phyloP scores from a whole-genome alignment of 805 yeast genomes.

The Cyberlindnera saturnus region DNA sequence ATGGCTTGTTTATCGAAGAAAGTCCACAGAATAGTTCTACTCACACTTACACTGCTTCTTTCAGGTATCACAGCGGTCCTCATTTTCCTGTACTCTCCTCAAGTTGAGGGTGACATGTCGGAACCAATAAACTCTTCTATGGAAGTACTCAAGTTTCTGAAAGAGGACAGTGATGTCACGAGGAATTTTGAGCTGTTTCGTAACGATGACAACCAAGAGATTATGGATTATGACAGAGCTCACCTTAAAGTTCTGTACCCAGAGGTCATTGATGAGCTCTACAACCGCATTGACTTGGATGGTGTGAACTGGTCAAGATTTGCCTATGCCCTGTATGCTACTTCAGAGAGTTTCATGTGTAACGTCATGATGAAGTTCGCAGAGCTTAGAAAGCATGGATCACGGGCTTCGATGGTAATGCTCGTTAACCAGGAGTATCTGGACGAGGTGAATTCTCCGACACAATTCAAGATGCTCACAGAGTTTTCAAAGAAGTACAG shows the following conservation, averaged over 20 bases:
- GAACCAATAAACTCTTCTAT: too few species aligned
- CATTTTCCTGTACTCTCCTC: too few species aligned
- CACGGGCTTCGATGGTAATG: constrained; percentile 42
- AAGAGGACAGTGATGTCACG: too few species aligned
- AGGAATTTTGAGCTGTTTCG: too few species aligned
- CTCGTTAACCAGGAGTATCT: constrained; percentile 30
- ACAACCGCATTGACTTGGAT: constrained; percentile 13
- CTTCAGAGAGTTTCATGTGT: constrained; percentile 44
- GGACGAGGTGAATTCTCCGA: constrained; percentile 12
- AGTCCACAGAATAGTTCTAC: too few species aligned
- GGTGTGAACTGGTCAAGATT: constrained; percentile 34
- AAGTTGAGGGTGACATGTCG: too few species aligned
- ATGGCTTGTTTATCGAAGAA: too few species aligned
- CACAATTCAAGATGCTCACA: constrained; percentile 8
- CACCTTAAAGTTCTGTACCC: constrained; percentile 20
- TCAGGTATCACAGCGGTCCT: too few species aligned
- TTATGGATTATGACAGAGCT: constrained; percentile 18
- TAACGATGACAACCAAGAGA: too few species aligned
- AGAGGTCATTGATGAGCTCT: constrained; percentile 17
- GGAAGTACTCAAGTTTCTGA: too few species aligned
- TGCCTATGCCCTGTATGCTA: constrained; percentile 61
- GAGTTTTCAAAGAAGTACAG: constrained; percentile 7
- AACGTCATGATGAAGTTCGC: constrained; percentile 44
- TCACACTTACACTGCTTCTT: too few species aligned
- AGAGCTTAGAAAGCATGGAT: constrained; percentile 30